Evolutionary conservation across 805 yeast species (phyloP), one percentile per base, ranked within the genome.

Genomic region (Nakazawaea laoshanensis): DNA sequence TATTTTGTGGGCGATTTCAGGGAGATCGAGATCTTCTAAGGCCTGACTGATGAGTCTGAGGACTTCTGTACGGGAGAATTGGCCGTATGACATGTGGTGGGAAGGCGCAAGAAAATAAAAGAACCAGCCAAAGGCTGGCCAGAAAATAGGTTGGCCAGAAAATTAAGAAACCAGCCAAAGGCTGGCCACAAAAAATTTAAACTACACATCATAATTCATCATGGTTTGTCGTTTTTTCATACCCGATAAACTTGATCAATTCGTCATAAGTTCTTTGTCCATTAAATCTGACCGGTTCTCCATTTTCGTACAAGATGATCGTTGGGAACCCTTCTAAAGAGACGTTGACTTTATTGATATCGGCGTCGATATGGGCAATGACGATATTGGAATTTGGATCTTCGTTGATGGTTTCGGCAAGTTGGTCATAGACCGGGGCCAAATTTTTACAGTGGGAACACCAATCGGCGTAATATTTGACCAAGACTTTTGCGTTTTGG

Each of bases 381-480:
- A 76, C 54, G 37, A 92, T 82, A 53, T 75, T 66, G 33, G 60
- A 60, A n/a, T n/a, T n/a, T n/a, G n/a, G n/a, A 50, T 76, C 74
- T 33, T 67, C 57, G 40, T 62, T 64, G 59, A 69, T 82, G 34
- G 81, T 48, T 32, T 65, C 77, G 32, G 89, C 96, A 44, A 92
- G 71, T 53, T 87, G 92, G 53, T 83, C 94, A 67, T 76, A 89
- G 37, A 67, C 67, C 50, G 95, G 95, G 32, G 89, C 89, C 55
- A 87, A 68, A 60, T 73, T 83, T 68, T 84, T 85, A 68, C 96
- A 86, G 68, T 87, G 95, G 29, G 95, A 92, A 66, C 95, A 86
- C 96, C 96, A 87, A 61, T 94, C 92, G 30, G 97, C 96, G 53
- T 83, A 88, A 63, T 88, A 89, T 65, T 85, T 82, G 36, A 89